A percentile compares a stretch with the other conserved stretches of the same genome.
These are phyloP conservation scores for Fistulifera pelliculosa DNA, from an alignment of 108 stramenopile species.

Conservation along the genomic window DNA sequence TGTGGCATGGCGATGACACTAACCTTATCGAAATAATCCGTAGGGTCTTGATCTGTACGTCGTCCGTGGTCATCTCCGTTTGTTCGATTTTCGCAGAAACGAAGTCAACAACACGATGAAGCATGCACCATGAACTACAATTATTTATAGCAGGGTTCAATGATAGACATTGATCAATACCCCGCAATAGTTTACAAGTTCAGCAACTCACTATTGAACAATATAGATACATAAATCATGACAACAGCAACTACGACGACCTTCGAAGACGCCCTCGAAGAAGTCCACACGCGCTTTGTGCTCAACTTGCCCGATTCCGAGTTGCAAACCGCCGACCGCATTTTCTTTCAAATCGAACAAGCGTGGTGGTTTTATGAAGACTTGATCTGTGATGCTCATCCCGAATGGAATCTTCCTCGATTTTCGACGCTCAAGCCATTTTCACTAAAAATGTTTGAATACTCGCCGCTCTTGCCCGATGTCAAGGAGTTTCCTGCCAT, in stretches of 20 bases:
- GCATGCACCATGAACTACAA: too few relatives aligned
- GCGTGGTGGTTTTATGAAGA: slow-evolving; percentile 92
- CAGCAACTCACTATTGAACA: too few relatives aligned
- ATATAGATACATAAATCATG: too few relatives aligned
- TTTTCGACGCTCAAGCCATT: slow-evolving; percentile 66
- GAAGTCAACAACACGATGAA: too few relatives aligned
- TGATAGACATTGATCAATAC: too few relatives aligned
- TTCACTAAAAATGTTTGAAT: slow-evolving; percentile 53
- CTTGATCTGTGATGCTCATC: slow-evolving; percentile 51
- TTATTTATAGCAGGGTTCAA: too few relatives aligned
- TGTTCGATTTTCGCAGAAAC: too few relatives aligned
- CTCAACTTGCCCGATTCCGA: slow-evolving; percentile 75
- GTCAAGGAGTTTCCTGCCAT: slow-evolving; percentile 39
- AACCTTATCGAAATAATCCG: too few relatives aligned
- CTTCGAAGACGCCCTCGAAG: slow-evolving; percentile 71
- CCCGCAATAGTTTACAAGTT: too few relatives aligned
- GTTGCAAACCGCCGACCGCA: slow-evolving; percentile 57
- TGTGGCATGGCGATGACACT: too few relatives aligned
- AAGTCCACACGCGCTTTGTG: slow-evolving; percentile 83
- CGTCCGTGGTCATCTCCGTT: too few relatives aligned
- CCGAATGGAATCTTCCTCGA: slow-evolving; percentile 30
- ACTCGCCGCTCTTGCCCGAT: slow-evolving; percentile 45
- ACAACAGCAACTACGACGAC: slow-evolving; percentile 6
- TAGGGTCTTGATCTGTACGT: too few relatives aligned
- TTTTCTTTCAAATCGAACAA: slow-evolving; percentile 89